These are phyloP conservation scores for Isabelozyma heimii DNA, from an alignment of 805 yeast species.

Conservation along the genomic window DNA sequence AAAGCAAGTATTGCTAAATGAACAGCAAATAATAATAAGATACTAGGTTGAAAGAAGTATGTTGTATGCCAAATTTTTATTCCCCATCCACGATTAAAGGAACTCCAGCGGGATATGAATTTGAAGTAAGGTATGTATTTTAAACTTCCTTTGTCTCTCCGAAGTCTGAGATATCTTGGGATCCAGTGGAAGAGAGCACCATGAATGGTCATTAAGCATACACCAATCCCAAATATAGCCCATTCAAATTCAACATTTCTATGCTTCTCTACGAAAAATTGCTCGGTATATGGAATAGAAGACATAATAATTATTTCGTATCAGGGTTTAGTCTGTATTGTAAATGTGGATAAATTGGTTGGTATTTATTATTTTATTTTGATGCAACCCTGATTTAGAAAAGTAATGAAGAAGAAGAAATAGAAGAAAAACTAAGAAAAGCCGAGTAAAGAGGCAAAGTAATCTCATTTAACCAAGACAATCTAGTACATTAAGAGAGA, in stretches of 20 bases:
- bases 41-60: constrained; percentile 41
- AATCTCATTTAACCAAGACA: neutral
- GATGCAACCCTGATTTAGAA: neutral
- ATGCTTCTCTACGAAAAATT: constrained; percentile 35
- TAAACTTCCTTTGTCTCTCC: constrained; percentile 13
- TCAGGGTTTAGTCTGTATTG: neutral
- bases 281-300: constrained; percentile 32
- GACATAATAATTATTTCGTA: constrained; percentile 7
- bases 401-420: neutral
- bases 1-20: constrained; percentile 27
- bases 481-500: neutral
- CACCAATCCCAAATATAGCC: constrained; percentile 25
- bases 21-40: constrained; percentile 22
- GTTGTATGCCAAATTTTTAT: constrained; percentile 13
- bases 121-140: constrained; percentile 19
- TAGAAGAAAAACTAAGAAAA: neutral
- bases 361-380: neutral
- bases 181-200: constrained; percentile 45
- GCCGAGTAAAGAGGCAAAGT: neutral
- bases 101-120: constrained; percentile 24
- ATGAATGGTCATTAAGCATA: constrained; percentile 27
- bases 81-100: constrained; percentile 21
- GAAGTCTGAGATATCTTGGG: constrained; percentile 28
- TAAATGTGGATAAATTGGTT: neutral
- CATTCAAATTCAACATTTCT: constrained; percentile 37